A percentile compares a stretch with the other conserved stretches of the same genome.
These are phyloP conservation scores for Clitocybe nebularis DNA, from an alignment of 1,284 basidiomycete genomes.

Conservation along the genomic window DNA sequence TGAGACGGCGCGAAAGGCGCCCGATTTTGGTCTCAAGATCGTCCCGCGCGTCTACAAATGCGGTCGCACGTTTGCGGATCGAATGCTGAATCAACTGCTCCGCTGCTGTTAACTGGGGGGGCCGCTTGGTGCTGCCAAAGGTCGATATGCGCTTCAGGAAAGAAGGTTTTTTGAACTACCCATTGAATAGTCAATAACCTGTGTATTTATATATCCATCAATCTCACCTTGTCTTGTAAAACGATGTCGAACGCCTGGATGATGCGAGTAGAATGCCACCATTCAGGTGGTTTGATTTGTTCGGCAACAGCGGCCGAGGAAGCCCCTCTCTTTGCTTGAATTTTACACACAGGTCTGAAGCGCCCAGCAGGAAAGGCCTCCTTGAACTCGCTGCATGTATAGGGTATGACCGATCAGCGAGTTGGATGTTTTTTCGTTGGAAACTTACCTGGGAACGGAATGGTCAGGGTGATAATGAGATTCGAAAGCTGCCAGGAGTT, in stretches of 20 bases:
- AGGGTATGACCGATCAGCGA: constrained; percentile 5
- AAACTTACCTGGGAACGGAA: constrained; percentile 62
- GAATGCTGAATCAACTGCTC: constrained; percentile 83
- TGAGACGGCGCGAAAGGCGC: constrained; percentile 74
- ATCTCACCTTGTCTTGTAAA: constrained; percentile 75
- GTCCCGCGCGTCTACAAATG: constrained; percentile 90
- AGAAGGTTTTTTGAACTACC: constrained; percentile 82
- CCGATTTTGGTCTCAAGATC: constrained; percentile 90
- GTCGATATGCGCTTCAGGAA: constrained; percentile 83
- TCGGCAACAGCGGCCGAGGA: constrained; percentile 80
- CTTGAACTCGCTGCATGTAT: constrained; percentile 76
- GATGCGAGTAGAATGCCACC: constrained; percentile 90
- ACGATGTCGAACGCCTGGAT: constrained; percentile 88
- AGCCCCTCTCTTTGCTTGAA: constrained; percentile 75
- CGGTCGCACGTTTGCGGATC: constrained; percentile 84
- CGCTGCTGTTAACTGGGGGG: constrained; percentile 69
- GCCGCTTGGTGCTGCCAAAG: constrained; percentile 67
- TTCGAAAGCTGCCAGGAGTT: constrained; percentile 77
- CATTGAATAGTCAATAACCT: too few relatives aligned
- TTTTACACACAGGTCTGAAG: constrained; percentile 80
- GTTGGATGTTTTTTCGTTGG: constrained; percentile 7
- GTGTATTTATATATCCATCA: constrained; percentile 20
- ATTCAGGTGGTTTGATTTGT: constrained; percentile 81
- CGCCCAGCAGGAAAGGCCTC: constrained; percentile 92
- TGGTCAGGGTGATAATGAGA: constrained; percentile 82